Conservation (phyloP, 2,329 filamentous ascomycete species). For the Aspergillus piperis region DNA sequence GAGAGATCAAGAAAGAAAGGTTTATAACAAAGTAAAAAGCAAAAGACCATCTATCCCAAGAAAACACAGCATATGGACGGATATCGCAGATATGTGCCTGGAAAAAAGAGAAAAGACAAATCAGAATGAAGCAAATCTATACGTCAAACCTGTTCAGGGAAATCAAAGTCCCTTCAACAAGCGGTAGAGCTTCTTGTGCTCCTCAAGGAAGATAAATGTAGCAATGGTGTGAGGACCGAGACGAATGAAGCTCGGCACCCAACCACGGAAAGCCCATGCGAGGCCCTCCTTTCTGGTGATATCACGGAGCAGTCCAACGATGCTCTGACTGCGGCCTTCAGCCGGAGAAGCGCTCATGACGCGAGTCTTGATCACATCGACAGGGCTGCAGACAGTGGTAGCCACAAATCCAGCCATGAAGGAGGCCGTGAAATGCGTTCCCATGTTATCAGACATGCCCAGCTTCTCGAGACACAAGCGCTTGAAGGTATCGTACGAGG, state of each 20-base stretch:
- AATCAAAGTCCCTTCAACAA: conserved; percentile 37
- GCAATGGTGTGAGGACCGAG: conserved; percentile 67
- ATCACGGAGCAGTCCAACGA: conserved; percentile 54
- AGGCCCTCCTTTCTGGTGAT: conserved; percentile 61
- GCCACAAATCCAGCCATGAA: conserved; percentile 66
- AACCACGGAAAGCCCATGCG: conserved; percentile 66
- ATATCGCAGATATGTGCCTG: not conserved
- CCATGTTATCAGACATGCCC: conserved; percentile 57
- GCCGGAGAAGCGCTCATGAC: conserved; percentile 59
- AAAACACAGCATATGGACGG: not conserved
- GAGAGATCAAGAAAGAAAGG: not conserved
- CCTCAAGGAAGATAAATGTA: conserved; percentile 67
- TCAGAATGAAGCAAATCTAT: conserved; percentile 17
- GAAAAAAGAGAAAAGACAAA: conserved; percentile 3
- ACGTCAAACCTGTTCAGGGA: conserved; percentile 55
- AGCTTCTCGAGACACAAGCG: conserved; percentile 54
- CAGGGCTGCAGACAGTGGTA: conserved; percentile 66
- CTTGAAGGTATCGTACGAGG: conserved; percentile 67
- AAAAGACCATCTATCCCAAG: conserved; percentile 3
- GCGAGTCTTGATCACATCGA: conserved; percentile 67
- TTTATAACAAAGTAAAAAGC: conserved; percentile 3
- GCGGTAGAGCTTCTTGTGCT: conserved; percentile 66
- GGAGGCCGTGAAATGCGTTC: conserved; percentile 64
- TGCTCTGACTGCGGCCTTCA: conserved; percentile 44
- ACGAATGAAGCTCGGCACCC: conserved; percentile 67